phyloP scores from a whole-genome alignment of 2,329 filamentous ascomycete species.

The Aspergillus spinulosporus region DNA sequence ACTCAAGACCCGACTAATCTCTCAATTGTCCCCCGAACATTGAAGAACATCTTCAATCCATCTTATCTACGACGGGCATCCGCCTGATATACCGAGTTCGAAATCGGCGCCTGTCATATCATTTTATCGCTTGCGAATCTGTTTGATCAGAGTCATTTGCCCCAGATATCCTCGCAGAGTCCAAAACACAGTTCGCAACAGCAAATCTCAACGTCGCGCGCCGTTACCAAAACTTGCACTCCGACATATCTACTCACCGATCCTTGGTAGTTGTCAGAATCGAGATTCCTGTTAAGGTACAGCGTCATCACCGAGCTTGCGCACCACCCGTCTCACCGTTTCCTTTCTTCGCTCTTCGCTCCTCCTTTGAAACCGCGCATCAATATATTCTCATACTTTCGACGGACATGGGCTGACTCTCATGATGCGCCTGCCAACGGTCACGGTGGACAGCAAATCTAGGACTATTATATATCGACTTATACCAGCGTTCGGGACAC shows the following conservation, averaged over 20 bases:
- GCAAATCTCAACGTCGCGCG: not conserved
- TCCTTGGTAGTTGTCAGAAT: not conserved
- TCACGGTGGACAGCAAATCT: slow-evolving; percentile 20
- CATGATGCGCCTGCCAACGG: slow-evolving; percentile 23
- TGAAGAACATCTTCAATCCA: not conserved
- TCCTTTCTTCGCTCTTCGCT: slow-evolving; percentile 10
- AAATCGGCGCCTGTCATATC: not conserved
- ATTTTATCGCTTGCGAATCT: too few relatives aligned
- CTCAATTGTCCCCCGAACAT: not conserved
- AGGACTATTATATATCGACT: slow-evolving; percentile 10
- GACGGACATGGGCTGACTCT: slow-evolving; percentile 22
- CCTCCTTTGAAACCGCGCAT: slow-evolving; percentile 9
- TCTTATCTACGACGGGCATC: slow-evolving; percentile 2
- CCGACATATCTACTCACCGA: not conserved
- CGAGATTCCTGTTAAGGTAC: slow-evolving; percentile 16
- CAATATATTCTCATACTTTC: slow-evolving; percentile 10
- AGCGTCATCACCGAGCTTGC: slow-evolving; percentile 10
- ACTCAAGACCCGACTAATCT: not conserved
- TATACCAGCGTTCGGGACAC: too few relatives aligned
- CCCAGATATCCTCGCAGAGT: too few relatives aligned
- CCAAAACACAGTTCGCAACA: not conserved
- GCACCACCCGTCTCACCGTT: slow-evolving; percentile 10
- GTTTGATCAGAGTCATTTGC: too few relatives aligned
- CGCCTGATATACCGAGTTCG: not conserved
- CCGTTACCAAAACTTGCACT: not conserved